phyloP scores from a whole-genome alignment of 78 protist species.

The Corallochytrium limacisporum region DNA sequence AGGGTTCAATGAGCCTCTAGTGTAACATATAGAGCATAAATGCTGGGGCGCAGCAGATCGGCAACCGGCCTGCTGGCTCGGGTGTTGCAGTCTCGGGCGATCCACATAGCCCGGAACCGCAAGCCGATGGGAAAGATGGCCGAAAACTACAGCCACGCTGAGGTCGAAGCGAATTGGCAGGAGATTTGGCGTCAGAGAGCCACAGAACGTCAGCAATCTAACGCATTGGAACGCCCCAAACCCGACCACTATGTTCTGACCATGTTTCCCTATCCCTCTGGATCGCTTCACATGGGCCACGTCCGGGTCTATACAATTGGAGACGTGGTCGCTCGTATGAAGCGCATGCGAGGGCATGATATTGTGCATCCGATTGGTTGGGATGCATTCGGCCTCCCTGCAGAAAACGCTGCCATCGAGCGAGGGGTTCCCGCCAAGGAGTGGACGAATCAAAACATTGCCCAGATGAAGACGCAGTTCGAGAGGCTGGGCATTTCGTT shows the following conservation, averaged over 20 bases:
- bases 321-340: conserved; percentile 52
- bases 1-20: background rate
- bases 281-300: conserved; percentile 75
- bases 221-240: background rate
- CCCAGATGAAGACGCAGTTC: conserved; percentile 53
- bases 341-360: conserved; percentile 45
- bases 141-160: background rate
- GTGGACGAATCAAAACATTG: conserved; percentile 67
- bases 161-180: conserved; percentile 9
- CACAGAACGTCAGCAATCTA: background rate
- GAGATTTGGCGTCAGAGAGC: background rate
- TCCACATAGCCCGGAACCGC: background rate
- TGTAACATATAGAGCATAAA: background rate
- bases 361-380: conserved; percentile 83
- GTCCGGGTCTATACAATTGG: conserved; percentile 65
- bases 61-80: background rate
- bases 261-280: conserved; percentile 76
- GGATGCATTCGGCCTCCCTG: conserved; percentile 84
- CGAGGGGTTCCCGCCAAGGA: conserved; percentile 38
- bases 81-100: background rate
- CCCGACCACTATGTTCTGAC: conserved; percentile 33
- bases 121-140: conserved; percentile 15
- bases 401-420: conserved; percentile 78
- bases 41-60: background rate
- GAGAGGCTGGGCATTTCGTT: conserved; percentile 26